Percentiles rank a stretch among this genome's conserved stretches.
These are phyloP conservation scores for Anacardium occidentale DNA, from an alignment of 345 rosid species.

Conservation along the genomic window DNA sequence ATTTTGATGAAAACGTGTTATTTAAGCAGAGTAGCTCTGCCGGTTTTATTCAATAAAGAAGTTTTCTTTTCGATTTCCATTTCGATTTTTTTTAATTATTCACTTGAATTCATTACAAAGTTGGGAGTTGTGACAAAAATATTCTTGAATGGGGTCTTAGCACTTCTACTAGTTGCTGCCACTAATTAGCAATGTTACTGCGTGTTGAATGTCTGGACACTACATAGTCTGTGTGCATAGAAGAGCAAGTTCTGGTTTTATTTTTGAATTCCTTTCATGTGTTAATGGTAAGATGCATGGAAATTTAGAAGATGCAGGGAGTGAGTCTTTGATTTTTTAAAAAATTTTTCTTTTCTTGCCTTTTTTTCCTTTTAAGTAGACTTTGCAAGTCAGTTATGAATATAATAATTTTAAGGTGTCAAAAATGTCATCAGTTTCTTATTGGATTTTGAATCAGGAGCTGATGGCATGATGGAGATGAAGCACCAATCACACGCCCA, in stretches of 20 bases:
- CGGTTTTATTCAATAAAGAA: too few relatives aligned
- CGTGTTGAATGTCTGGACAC: neutral
- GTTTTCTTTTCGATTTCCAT: too few relatives aligned
- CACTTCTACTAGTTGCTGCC: neutral
- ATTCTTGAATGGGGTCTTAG: too few relatives aligned
- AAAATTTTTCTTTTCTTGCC: neutral
- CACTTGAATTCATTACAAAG: too few relatives aligned
- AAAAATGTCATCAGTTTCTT: constrained; percentile 10
- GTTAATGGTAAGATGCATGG: neutral
- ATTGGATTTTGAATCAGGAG: constrained; percentile 42
- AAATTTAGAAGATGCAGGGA: neutral
- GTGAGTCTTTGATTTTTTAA: neutral
- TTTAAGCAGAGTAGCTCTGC: too few relatives aligned
- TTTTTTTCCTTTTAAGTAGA: neutral
- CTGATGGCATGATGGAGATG: constrained; percentile 43
- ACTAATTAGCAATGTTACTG: neutral
- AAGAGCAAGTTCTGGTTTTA: neutral
- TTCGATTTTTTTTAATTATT: too few relatives aligned
- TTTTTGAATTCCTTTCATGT: neutral
- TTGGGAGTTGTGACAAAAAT: too few relatives aligned
- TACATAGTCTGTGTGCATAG: neutral
- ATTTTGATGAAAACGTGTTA: too few relatives aligned
- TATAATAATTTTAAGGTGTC: neutral
- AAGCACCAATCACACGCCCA: constrained; percentile 45
- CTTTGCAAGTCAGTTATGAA: neutral